Base-by-base conservation (phyloP, 257 asterid genomes). In the Capsicum rhomboideum region DNA sequence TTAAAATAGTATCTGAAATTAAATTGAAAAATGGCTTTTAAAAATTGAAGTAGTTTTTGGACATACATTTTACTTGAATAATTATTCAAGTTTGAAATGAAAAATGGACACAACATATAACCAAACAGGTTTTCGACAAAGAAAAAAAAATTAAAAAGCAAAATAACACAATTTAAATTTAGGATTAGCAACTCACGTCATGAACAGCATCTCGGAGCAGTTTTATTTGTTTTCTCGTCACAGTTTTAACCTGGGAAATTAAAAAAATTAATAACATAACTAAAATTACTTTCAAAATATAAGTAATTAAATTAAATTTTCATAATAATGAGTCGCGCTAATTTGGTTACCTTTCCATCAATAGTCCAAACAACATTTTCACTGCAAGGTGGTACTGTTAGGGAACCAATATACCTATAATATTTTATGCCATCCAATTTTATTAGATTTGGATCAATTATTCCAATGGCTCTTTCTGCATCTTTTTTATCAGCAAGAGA, bases 311-410 rank as follows among this genome's bases (percentile, higher is more conserved):
- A 18, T 56, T 20, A 18, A 17, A 20, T 56, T 20, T 55, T 56
- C 12, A 2, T 56, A n/a, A 18, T 54, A 56, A 59, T 1, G 12
- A 10, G 2, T 20, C 6, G 18, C n/a, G 6, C 2, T 4, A 11
- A 28, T 13, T 66, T 23, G 13, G 20, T 67, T 84, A 91, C 98
- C 91, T 86, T 88, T 83, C 20, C 83, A 0, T 84, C 67, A 67
- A 93, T 87, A 2, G 96, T 89, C 97, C 97, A 94, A 1, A 67
- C 80, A 52, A 91, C 83, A 74, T 84, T 72, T 72, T 91, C 86
- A 10, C 92, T 88, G 83, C 98, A 94, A 6, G 97, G 97, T 56
- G 98, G 98, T 79, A 0, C 68, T 5, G 98, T 93, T 34, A 92
- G 92, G 8, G 97, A 92, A 10, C 97, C 97, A 34, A 88, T 79